Conservation (phyloP, 1,139 yeast genomes). For the Debaryomyces nepalensis region DNA sequence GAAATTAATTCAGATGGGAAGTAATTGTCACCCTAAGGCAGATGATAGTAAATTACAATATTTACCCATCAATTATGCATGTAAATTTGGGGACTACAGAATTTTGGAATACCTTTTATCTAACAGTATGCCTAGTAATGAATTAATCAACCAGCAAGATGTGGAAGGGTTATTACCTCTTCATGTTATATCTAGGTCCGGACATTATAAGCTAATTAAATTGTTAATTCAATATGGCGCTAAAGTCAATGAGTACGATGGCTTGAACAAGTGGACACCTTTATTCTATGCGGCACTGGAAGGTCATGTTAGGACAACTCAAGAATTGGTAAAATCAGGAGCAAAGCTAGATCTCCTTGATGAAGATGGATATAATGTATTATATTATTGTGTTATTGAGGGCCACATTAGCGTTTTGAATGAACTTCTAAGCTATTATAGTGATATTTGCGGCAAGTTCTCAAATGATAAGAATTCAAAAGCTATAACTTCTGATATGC, state of each 20-base stretch:
- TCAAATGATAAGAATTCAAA: not conserved
- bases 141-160: conserved; percentile 57
- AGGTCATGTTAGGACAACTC: conserved; percentile 76
- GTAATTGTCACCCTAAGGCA: conserved; percentile 59
- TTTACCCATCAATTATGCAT: conserved; percentile 87
- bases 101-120: conserved; percentile 65
- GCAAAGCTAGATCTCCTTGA: conserved; percentile 78
- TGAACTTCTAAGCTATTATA: conserved; percentile 51
- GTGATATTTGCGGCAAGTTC: conserved; percentile 24
- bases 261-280: conserved; percentile 92
- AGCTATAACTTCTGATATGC: not conserved
- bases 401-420: conserved; percentile 84
- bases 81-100: conserved; percentile 78
- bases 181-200: conserved; percentile 87
- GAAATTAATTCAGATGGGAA: conserved; percentile 48
- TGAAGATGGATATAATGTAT: conserved; percentile 80
- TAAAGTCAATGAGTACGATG: conserved; percentile 77
- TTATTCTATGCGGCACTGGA: conserved; percentile 88
- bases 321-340: conserved; percentile 69
- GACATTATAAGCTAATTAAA: conserved; percentile 70
- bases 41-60: conserved; percentile 60
- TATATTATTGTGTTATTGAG: conserved; percentile 92
- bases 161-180: conserved; percentile 89
- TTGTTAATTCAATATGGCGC: conserved; percentile 75
- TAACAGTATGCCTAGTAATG: conserved; percentile 30